Base-by-base conservation (phyloP, 345 rosid species). In the Gossypium turneri region DNA sequence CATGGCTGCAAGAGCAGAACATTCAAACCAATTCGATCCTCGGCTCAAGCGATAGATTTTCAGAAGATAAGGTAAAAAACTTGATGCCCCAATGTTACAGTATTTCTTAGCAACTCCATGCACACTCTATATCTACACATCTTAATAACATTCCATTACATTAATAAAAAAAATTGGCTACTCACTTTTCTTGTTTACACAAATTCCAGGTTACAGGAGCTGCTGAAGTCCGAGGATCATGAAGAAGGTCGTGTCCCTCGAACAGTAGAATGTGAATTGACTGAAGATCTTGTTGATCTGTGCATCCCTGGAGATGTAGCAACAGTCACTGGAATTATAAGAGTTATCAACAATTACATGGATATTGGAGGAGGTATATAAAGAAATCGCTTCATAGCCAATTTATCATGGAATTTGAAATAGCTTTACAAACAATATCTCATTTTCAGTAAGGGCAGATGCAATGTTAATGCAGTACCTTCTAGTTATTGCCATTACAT, bases 281-380 rank as follows among this genome's bases (percentile, higher is more conserved):
- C 84, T 58, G 96, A 91, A 84, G 98, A 95, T 84, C 94, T 93
- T 73, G 96, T 91, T 75, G 97, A 89, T 79, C 78, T 83, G 2
- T 95, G 98, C 81, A 93, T 92, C 79, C 98, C 99, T 77, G 99
- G 99, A 75, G 99, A 94, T 84, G 99, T 94, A 73, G 96, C 93
- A 76, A 95, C 97, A 69, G 96, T 95, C 76, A 89, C 93, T 79
- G 99, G 98, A 76, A 90, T 93, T 80, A 88, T 95, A 80, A 90
- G 87, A 82, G 96, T 89, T 58, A 90, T 91, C 51, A 92, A 91
- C 79, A 90, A 89, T 78, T 93, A 90, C 86, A 87, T 88, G 92
- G 98, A 95, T 75, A 90, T 93, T 73, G 99, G 98, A 55, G 99
- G 99, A 91, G 99, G 99, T 94, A 83, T 69, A 25, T 71, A 47